Conservation (phyloP, 2,329 filamentous ascomycete species). For the Botrytis porri region DNA sequence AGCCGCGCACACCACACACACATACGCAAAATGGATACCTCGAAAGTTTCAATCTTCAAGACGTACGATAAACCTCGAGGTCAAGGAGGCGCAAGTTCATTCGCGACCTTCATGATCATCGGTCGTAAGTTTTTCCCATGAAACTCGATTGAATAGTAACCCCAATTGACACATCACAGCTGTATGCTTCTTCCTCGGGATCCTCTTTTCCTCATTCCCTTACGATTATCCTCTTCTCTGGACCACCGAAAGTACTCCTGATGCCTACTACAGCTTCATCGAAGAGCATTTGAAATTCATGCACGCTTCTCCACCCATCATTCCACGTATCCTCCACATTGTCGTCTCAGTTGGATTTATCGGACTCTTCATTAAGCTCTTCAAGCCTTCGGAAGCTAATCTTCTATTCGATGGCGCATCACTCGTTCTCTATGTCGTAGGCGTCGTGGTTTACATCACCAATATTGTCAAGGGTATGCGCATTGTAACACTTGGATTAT, state of each 20-base stretch:
- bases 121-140: conserved; percentile 65
- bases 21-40: conserved; percentile 32
- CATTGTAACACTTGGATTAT: conserved; percentile 68
- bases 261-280: conserved; percentile 75
- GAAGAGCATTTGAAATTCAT: conserved; percentile 89
- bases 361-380: conserved; percentile 91
- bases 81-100: conserved; percentile 58
- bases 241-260: conserved; percentile 62
- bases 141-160: background rate
- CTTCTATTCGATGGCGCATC: conserved; percentile 85
- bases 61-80: conserved; percentile 38
- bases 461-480: conserved; percentile 96
- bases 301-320: conserved; percentile 86
- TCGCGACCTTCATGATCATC: conserved; percentile 95
- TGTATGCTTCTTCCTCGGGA: conserved; percentile 95
- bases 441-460: conserved; percentile 86
- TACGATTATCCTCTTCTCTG: conserved; percentile 92
- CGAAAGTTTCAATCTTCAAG: conserved; percentile 37
- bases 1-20: background rate
- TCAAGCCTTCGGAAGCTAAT: conserved; percentile 89
- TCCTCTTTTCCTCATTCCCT: conserved; percentile 67
- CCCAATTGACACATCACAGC: conserved; percentile 47
- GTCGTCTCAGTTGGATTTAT: conserved; percentile 82
- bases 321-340: conserved; percentile 91
- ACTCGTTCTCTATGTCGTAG: conserved; percentile 74